phyloP scores from a whole-genome alignment of 106 monocot species.

The Allium fistulosum region DNA sequence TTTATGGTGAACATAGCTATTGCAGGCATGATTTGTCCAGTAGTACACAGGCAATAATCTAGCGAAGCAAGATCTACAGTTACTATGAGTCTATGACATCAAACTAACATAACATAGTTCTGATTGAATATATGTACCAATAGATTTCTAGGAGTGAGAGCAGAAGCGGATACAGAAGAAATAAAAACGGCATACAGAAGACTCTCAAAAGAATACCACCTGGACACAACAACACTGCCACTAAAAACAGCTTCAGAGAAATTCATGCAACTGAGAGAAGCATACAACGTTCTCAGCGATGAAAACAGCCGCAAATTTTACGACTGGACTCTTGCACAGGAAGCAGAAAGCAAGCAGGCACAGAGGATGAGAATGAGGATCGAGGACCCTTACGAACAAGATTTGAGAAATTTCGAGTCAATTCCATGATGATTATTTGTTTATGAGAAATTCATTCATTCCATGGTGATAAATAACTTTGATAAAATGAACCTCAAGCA shows the following conservation, averaged over 20 bases:
- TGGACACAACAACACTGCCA: constrained; percentile 72
- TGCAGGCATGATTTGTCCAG: no score
- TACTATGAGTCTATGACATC: no score
- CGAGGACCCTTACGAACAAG: constrained; percentile 65
- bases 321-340: constrained; percentile 84
- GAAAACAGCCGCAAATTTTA: constrained; percentile 68
- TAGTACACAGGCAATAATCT: no score
- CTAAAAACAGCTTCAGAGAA: constrained; percentile 66
- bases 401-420: constrained; percentile 37
- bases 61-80: no score
- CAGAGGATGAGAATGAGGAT: constrained; percentile 49
- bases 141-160: constrained; percentile 61
- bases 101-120: no score
- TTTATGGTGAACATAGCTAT: no score
- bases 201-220: constrained; percentile 90
- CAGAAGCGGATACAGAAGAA: constrained; percentile 63
- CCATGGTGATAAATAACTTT: no score
- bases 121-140: neutral
- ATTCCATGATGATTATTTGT: no score
- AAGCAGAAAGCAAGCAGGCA: constrained; percentile 58
- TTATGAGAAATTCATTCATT: no score
- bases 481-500: no score
- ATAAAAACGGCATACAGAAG: constrained; percentile 79
- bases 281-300: constrained; percentile 74
- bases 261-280: constrained; percentile 86